These are phyloP conservation scores for Brassica nigra DNA, from an alignment of 345 rosid species.

Conservation along the genomic window DNA sequence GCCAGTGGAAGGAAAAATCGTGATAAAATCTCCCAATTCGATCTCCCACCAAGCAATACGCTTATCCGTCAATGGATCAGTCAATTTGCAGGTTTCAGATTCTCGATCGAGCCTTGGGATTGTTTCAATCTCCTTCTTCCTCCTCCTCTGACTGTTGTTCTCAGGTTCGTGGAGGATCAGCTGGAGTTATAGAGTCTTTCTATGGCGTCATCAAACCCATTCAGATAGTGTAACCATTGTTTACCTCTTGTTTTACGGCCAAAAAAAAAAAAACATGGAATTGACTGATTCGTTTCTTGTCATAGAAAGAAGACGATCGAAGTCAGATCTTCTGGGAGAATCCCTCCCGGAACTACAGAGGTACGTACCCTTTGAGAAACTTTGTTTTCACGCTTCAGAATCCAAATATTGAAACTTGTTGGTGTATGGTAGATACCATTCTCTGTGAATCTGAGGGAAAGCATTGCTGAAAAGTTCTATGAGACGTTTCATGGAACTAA, in stretches of 20 bases:
- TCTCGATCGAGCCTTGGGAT: neutral
- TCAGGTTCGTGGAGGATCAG: conserved; percentile 90
- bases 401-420: neutral
- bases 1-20: conserved; percentile 64
- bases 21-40: conserved; percentile 68
- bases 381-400: neutral
- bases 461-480: conserved; percentile 58
- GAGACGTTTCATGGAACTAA: conserved; percentile 92
- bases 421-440: conserved; percentile 65
- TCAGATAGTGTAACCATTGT: conserved; percentile 53
- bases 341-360: conserved; percentile 85
- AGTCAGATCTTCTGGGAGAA: conserved; percentile 67
- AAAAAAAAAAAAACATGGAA: neutral
- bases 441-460: conserved; percentile 58
- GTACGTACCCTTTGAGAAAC: conserved; percentile 37
- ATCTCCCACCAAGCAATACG: conserved; percentile 75
- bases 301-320: conserved; percentile 66
- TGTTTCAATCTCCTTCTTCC: neutral
- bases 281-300: neutral
- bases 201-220: conserved; percentile 85
- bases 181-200: conserved; percentile 80
- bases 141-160: neutral
- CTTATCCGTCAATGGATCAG: conserved; percentile 67
- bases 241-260: neutral
- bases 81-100: conserved; percentile 65